Conservation (phyloP, 495 filamentous ascomycete species). For the Tuber indicum region DNA sequence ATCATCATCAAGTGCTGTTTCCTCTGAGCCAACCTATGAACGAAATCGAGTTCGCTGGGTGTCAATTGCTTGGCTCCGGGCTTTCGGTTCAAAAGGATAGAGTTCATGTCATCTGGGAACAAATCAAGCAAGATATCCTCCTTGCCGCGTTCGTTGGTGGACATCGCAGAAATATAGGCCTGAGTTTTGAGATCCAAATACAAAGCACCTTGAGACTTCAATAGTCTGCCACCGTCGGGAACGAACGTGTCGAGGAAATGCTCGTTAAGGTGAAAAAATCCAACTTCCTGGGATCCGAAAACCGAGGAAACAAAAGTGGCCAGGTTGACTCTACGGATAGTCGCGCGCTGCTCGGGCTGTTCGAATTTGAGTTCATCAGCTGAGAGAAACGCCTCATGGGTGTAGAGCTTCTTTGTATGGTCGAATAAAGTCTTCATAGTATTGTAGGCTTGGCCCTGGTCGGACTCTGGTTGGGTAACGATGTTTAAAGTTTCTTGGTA, state of each 20-base stretch:
- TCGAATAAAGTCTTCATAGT: conserved; percentile 75
- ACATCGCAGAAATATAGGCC: conserved; percentile 66
- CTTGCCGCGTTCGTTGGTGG: conserved; percentile 56
- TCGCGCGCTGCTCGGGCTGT: conserved; percentile 61
- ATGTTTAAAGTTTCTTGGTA: conserved; percentile 69
- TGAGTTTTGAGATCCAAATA: conserved; percentile 84
- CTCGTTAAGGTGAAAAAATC: conserved; percentile 75
- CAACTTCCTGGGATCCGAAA: conserved; percentile 76
- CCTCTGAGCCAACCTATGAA: conserved; percentile 57
- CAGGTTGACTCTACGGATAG: conserved; percentile 78
- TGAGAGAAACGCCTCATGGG: conserved; percentile 63
- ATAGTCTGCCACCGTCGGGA: conserved; percentile 62
- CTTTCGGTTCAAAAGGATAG: conserved; percentile 57
- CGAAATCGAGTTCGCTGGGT: conserved; percentile 67
- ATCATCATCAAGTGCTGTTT: conserved; percentile 62
- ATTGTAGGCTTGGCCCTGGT: conserved; percentile 71
- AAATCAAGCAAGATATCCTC: conserved; percentile 65
- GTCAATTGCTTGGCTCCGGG: conserved; percentile 59
- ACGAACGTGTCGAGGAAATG: conserved; percentile 80
- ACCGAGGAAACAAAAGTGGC: conserved; percentile 77
- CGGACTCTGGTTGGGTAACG: conserved; percentile 64
- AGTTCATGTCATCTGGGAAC: conserved; percentile 65
- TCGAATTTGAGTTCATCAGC: conserved; percentile 65
- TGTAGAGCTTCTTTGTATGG: conserved; percentile 73
- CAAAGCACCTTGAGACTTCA: conserved; percentile 64